Base-by-base conservation (phyloP, 768 basidiomycete species). In the Wakefieldia striispora region DNA sequence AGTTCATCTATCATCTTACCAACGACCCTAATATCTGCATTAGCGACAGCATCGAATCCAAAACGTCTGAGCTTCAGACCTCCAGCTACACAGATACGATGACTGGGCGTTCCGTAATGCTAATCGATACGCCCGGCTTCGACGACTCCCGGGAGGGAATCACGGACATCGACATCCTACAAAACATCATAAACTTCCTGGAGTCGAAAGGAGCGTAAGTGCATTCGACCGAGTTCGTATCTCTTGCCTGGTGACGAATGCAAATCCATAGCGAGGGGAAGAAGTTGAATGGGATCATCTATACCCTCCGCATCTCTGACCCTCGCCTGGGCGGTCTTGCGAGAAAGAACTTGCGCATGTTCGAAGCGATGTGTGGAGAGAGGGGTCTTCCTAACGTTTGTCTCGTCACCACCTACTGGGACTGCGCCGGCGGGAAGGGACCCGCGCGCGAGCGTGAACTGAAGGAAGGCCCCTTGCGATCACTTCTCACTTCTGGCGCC, bases 341-440 rank as follows among this genome's bases (percentile, higher is more conserved):
- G 6, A 64, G 61, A 11, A 67, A 70, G 50, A 75, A 73, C 48
- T 73, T 75, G 47, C 60, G 63, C 17, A 68, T 77, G 63, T 76
- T 79, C 61, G 55, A 70, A 17, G 63, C 71, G 44, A 63, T 80
- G 14, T 80, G 77, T 42, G 77, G 78, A 1, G 69, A 72, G 21
- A 59, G 47, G 9, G 64, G 72, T 11, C 67, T 78, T 16, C 50
- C 59, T 29, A 77, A 72, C 43, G 74, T 79, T 16, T 59, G 72
- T 3, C 68, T 79, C 40, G 70, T 71, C 29, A 78, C 78, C 1
- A 78, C 68, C 13, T 75, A 72, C 71, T 78, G 77, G 76, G 67
- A 61, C 17, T 54, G 65, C 29, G 65, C 72, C 31, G 56, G 53
- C 8, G 43, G 44, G 6, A 47, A 66, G 1, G 70, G 62, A 7